Evolutionary conservation across 2,329 filamentous ascomycete genomes (phyloP).

Genomic region (Pseudogymnoascus verrucosus): DNA sequence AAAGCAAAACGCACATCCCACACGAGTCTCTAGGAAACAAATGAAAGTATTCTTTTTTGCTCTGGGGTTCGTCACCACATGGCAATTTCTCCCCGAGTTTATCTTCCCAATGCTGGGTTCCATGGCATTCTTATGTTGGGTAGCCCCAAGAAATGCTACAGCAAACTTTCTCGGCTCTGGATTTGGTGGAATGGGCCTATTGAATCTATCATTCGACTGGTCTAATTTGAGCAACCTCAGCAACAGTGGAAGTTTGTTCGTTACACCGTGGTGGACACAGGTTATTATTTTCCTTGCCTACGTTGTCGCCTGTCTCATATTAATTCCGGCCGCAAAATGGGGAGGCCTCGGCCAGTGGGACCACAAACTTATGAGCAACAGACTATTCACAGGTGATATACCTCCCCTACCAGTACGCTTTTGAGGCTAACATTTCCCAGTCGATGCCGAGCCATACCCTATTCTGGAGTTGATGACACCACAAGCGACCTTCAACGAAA

Average conservation of each 20-base stretch:
- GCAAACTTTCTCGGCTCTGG: conserved; percentile 55
- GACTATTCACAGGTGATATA: conserved; percentile 39
- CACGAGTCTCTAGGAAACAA: conserved; percentile 41
- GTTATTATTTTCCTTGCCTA: conserved; percentile 48
- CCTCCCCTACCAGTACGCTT: conserved; percentile 35
- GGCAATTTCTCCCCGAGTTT: conserved; percentile 56
- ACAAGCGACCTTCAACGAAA: conserved; percentile 29
- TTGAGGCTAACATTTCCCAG: not conserved
- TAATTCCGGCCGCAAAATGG: conserved; percentile 51
- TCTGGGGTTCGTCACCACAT: conserved; percentile 44
- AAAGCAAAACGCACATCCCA: conserved; percentile 43
- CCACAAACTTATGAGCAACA: conserved; percentile 50
- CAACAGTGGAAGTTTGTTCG: conserved; percentile 39
- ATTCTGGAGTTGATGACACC: conserved; percentile 28
- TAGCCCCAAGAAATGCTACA: conserved; percentile 47
- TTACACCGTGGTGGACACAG: conserved; percentile 53
- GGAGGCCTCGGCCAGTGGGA: conserved; percentile 45
- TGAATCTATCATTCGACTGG: conserved; percentile 54
- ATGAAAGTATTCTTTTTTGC: conserved; percentile 49
- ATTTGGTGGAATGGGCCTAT: conserved; percentile 53
- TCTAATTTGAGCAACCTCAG: conserved; percentile 45
- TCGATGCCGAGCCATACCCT: conserved; percentile 24
- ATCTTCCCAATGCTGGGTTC: conserved; percentile 52
- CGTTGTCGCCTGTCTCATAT: conserved; percentile 48
- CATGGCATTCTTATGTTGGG: conserved; percentile 55